Evolutionary conservation across 495 filamentous ascomycete genomes (phyloP).

Genomic region (Podospora appendiculata): DNA sequence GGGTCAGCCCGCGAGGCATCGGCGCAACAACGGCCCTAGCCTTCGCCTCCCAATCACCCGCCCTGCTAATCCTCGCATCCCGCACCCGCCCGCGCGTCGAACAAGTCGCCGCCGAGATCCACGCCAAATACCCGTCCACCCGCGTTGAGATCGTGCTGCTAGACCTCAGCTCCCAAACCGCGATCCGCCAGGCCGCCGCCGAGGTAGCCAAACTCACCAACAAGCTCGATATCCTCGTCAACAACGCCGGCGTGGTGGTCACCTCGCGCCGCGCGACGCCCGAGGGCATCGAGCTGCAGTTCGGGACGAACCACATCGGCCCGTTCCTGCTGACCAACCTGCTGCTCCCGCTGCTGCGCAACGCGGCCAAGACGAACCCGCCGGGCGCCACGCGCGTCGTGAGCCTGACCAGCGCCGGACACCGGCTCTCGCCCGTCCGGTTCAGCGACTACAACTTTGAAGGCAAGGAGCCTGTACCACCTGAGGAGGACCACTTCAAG

Average conservation of each 20-base stretch:
- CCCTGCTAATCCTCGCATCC: constrained; percentile 46
- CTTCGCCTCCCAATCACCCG: constrained; percentile 45
- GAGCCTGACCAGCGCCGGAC: constrained; percentile 39
- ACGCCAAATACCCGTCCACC: constrained; percentile 20
- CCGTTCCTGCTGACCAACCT: constrained; percentile 53
- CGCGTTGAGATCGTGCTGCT: constrained; percentile 32
- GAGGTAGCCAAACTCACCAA: constrained; percentile 31
- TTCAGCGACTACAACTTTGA: constrained; percentile 53
- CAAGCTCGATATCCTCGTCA: constrained; percentile 46
- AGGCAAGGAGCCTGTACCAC: constrained; percentile 27
- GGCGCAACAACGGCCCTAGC: constrained; percentile 45
- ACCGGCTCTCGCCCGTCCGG: constrained; percentile 43
- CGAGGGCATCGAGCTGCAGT: constrained; percentile 50
- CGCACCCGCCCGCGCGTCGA: constrained; percentile 44
- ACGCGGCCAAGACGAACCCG: constrained; percentile 22
- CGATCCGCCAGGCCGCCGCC: constrained; percentile 34
- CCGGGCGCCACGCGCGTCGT: constrained; percentile 34
- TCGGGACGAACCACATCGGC: constrained; percentile 51
- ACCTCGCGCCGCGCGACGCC: constrained; percentile 24
- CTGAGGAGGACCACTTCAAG: constrained; percentile 27
- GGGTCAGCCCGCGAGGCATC: constrained; percentile 45
- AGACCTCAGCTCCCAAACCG: constrained; percentile 39
- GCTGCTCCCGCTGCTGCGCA: constrained; percentile 38
- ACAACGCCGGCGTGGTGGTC: constrained; percentile 43
- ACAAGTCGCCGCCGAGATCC: constrained; percentile 34